A percentile compares a stretch with the other conserved stretches of the same genome.
Evolutionary conservation across 495 filamentous ascomycete species (phyloP).

Genomic region (Clohesyomyces aquaticus): DNA sequence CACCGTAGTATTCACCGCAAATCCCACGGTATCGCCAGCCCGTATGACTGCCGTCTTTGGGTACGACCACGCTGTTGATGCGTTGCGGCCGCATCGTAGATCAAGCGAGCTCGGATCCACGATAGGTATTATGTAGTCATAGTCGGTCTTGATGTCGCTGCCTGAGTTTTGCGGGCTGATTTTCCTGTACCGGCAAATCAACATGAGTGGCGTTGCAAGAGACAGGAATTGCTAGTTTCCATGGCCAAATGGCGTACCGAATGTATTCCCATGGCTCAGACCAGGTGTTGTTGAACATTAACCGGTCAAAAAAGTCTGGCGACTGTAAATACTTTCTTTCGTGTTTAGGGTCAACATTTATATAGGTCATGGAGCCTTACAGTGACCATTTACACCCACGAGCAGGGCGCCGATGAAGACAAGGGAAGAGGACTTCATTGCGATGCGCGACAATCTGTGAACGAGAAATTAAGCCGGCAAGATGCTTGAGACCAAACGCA

Average conservation of each 20-base stretch:
- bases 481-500: not conserved
- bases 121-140: conserved; percentile 26
- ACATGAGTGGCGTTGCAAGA: not conserved
- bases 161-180: conserved; percentile 21
- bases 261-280: conserved; percentile 28
- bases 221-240: not conserved
- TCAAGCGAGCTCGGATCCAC: conserved; percentile 16
- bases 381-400: conserved; percentile 19
- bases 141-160: conserved; percentile 11
- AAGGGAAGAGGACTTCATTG: conserved; percentile 20
- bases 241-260: conserved; percentile 6
- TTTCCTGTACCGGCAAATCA: conserved; percentile 4
- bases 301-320: conserved; percentile 25
- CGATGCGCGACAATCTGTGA: conserved; percentile 11
- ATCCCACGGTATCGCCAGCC: conserved; percentile 22
- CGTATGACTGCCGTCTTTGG: conserved; percentile 18
- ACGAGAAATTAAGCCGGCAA: not conserved
- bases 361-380: conserved; percentile 5
- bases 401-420: conserved; percentile 7
- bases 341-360: not conserved
- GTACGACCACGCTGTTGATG: conserved; percentile 23
- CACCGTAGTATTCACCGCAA: conserved; percentile 30
- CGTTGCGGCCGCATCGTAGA: conserved; percentile 28
- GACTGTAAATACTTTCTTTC: conserved; percentile 3
- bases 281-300: conserved; percentile 24